Evolutionary conservation across 257 asterid genomes (phyloP).

Genomic region (Catharanthus roseus): DNA sequence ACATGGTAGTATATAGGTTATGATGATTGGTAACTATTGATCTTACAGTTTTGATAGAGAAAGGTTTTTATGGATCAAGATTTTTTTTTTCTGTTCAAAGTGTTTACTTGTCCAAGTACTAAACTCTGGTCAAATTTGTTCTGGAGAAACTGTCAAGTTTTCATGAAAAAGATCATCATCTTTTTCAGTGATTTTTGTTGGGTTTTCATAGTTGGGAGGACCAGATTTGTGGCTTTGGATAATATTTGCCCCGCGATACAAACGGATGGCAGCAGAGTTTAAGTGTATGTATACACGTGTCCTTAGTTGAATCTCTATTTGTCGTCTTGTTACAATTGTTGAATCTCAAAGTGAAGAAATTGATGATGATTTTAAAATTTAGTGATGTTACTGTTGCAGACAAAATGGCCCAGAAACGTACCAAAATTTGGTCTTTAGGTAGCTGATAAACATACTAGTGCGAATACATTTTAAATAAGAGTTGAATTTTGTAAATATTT

Average conservation of each 20-base stretch:
- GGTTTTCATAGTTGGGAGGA: background rate
- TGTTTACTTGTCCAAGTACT: background rate
- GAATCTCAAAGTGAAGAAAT: background rate
- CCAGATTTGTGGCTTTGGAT: background rate
- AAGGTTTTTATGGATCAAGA: background rate
- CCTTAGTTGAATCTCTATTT: conserved; percentile 5
- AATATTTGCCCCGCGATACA: background rate
- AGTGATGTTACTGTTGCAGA: conserved; percentile 19
- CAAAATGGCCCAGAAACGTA: conserved; percentile 24
- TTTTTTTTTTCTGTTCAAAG: no score
- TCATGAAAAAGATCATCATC: background rate
- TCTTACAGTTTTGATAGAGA: background rate
- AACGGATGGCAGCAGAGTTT: background rate
- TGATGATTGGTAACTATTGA: background rate
- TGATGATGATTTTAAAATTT: background rate
- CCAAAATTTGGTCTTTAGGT: no score
- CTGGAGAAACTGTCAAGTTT: background rate
- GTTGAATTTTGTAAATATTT: no score
- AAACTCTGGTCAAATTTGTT: background rate
- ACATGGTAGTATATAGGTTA: background rate
- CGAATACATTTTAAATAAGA: no score
- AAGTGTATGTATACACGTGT: background rate
- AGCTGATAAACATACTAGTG: no score
- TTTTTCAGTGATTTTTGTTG: background rate
- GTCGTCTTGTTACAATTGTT: background rate